Conservation (phyloP, 345 rosid species). For the Aurinia saxatilis region DNA sequence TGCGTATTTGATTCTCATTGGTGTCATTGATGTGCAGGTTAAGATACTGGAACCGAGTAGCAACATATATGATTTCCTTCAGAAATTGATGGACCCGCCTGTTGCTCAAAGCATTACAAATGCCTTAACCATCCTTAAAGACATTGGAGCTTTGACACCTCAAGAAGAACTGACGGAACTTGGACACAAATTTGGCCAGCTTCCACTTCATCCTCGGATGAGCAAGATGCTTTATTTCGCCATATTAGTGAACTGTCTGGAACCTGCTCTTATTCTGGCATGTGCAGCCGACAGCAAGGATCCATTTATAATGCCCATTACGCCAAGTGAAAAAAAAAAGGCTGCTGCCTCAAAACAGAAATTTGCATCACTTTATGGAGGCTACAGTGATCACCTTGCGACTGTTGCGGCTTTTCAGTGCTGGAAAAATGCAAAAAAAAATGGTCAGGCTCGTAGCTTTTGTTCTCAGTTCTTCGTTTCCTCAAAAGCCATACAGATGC, state of each 20-base stretch:
- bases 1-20: slow-evolving; percentile 13
- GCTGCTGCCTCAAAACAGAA: slow-evolving; percentile 61
- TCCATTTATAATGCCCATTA: slow-evolving; percentile 75
- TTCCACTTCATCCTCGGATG: slow-evolving; percentile 87
- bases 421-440: slow-evolving; percentile 49
- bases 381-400: slow-evolving; percentile 82
- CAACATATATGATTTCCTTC: slow-evolving; percentile 55
- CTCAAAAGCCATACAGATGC: slow-evolving; percentile 7
- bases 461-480: slow-evolving; percentile 75
- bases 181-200: slow-evolving; percentile 76
- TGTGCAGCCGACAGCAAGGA: slow-evolving; percentile 84
- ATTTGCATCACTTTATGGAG: slow-evolving; percentile 75
- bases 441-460: slow-evolving; percentile 22
- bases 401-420: slow-evolving; percentile 79
- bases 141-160: slow-evolving; percentile 73
- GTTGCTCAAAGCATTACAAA: slow-evolving; percentile 56
- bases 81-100: slow-evolving; percentile 90
- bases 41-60: slow-evolving; percentile 71
- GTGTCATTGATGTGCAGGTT: slow-evolving; percentile 39
- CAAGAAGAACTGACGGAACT: slow-evolving; percentile 82
- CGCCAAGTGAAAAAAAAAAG: slow-evolving; percentile 55
- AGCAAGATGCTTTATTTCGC: slow-evolving; percentile 95
- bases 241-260: slow-evolving; percentile 81
- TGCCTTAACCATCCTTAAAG: slow-evolving; percentile 64
- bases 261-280: slow-evolving; percentile 89